Base-by-base conservation (phyloP, 352 stramenopile genomes). In the Phytophthora idaei region DNA sequence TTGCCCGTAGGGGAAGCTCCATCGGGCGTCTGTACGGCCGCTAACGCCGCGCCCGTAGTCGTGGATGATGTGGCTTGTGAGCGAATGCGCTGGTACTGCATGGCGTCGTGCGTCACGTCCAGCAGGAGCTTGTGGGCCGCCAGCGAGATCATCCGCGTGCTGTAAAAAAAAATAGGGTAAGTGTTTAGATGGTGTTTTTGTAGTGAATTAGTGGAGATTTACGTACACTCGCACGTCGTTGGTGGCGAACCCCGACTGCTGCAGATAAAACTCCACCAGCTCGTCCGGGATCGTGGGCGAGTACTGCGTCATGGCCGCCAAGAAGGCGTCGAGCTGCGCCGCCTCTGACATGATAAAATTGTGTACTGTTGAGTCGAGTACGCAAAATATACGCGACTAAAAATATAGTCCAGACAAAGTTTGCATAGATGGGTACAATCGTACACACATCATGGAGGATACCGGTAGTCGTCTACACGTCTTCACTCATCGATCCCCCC, bases 101-200 rank as follows among this genome's bases (percentile, higher is more conserved):
- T 87, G 11, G 86, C 74, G 59, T 94, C 86, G 52, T 93, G 86
- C 1, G 78, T 80, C 21, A 93, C 86, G 61, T 94, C 86, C 49
- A 93, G 60, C 31, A 94, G 59, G n/a, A 94, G 87, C 61, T 94
- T 93, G 72, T 94, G 86, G 1, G 83, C 84, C 2, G 72, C 84
- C 17, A 94, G 70, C 25, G 81, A 83, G 32, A 94, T 74, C 62
- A 93, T 68, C 1, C 84, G 77, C 39, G 87, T 76, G 41, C 86
- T 94, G 54, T 2, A 21, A 47, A 59, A 60, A 57, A 21, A 47
- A 59, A 60, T 61, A 57, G 2, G 17, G 54, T 41, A 9, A 64
- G 15, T 59, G 61, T 49, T 45, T 59, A 53, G 9, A 2, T 9
- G 3, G 3, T 12, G n/a, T 39, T 57, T 60, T 39, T 46, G 8